Conservation (phyloP, 306 rosid genomes). For the Vigna nakashimae region DNA sequence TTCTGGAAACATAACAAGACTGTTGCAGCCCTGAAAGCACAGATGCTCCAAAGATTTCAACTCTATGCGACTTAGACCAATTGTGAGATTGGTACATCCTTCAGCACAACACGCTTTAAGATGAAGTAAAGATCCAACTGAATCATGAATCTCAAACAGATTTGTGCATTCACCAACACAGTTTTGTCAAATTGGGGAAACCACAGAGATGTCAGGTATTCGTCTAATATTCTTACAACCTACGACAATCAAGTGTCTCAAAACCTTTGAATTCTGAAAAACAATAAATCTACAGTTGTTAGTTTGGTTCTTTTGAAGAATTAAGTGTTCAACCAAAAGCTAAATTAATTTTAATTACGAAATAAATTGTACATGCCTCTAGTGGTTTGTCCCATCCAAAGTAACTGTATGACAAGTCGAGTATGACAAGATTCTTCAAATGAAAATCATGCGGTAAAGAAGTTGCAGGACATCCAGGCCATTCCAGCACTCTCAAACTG, state of each 20-base stretch:
- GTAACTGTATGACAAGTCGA: not conserved
- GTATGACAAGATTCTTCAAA: not conserved
- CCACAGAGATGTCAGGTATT: slow-evolving; percentile 22
- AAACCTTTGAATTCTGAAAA: slow-evolving; percentile 1
- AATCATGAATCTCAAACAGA: slow-evolving; percentile 4
- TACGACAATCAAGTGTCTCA: not conserved
- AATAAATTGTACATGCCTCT: not conserved
- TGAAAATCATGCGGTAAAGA: slow-evolving; percentile 12
- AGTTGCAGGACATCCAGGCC: slow-evolving; percentile 29
- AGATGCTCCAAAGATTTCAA: too few relatives aligned
- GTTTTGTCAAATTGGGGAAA: not conserved
- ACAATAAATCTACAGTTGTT: not conserved
- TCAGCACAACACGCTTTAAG: slow-evolving; percentile 6
- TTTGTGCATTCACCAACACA: not conserved
- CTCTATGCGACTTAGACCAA: too few relatives aligned
- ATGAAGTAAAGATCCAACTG: slow-evolving; percentile 11
- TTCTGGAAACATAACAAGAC: slow-evolving; percentile 11
- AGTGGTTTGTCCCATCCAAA: not conserved
- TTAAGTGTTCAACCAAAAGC: not conserved
- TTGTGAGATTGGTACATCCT: slow-evolving; percentile 15
- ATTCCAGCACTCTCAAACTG: slow-evolving; percentile 17
- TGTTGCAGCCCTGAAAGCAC: too few relatives aligned
- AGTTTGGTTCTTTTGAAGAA: too few relatives aligned
- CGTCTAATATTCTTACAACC: not conserved
- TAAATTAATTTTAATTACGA: too few relatives aligned